Evolutionary conservation across 2,329 filamentous ascomycete species (phyloP), one percentile per base, ranked within the genome.

Genomic region (Beauveria sp.): DNA sequence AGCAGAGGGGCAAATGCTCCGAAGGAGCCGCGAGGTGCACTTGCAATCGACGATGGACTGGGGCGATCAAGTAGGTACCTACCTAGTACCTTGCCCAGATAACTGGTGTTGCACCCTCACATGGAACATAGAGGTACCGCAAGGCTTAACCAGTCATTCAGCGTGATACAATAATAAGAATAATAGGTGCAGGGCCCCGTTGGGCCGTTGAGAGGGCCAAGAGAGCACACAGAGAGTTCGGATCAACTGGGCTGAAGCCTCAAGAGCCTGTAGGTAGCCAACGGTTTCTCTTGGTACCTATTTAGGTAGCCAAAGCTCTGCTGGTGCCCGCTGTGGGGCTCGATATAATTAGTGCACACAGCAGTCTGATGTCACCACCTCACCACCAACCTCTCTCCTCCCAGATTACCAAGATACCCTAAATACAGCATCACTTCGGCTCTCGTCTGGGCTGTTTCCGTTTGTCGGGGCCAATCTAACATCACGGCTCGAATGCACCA

Each of bases 1-100:
- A 42, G 18, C 24, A 18, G 51, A 55, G 59, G 59, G 59, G 51
- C 59, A 61, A 61, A 61, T n/a, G 59, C 49, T 61, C 59, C 59
- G 59, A 43, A 22, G 26, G 3, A 54, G 40, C 59, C 59, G 38
- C 26, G 55, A 38, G 52, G 38, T 26, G 45, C 55, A 58, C 31
- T 49, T 49, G 55, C 55, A 38, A 58, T 58, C 55, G 55, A 42
- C 26, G 43, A 48, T 57, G 49, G 28, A 5, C 5, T 20, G 34
- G 34, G 34, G 34, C 12, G 34, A 7, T 6, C 3, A 9, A 40
- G n/a, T 8, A 22, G n/a, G 5, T 20, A 43, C 51, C 3, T 12
- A n/a, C 5, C 1, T 31, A 1, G 34, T 14, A 34, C 31, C 31
- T 34, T 34, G 31, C 31, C 31, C 5, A 10, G 14, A 8, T 24